These are phyloP conservation scores for Amanita jacksonii DNA, from an alignment of 768 basidiomycete genomes.

Conservation along the genomic window DNA sequence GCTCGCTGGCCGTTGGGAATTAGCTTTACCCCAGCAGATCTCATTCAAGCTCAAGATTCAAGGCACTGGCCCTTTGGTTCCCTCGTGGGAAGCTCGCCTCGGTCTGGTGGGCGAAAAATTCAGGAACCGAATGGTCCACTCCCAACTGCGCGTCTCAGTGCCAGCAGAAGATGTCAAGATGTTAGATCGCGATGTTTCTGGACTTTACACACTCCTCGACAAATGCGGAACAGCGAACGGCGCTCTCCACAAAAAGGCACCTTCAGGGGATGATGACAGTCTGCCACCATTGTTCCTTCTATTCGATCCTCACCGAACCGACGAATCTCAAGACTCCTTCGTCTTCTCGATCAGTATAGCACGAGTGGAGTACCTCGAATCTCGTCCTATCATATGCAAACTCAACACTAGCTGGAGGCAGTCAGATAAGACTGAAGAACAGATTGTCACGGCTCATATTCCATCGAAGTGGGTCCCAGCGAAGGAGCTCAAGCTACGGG, in stretches of 20 bases:
- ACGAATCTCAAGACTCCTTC: slow-evolving; percentile 68
- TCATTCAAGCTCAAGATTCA: slow-evolving; percentile 52
- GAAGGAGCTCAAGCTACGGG: slow-evolving; percentile 41
- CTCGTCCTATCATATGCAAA: slow-evolving; percentile 65
- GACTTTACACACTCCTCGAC: slow-evolving; percentile 67
- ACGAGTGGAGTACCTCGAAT: slow-evolving; percentile 74
- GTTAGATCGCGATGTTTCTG: slow-evolving; percentile 77
- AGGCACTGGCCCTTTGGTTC: slow-evolving; percentile 59
- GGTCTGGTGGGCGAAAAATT: slow-evolving; percentile 61
- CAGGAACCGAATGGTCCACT: slow-evolving; percentile 58
- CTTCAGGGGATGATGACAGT: slow-evolving; percentile 29
- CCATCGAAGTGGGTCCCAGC: slow-evolving; percentile 58
- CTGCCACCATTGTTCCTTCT: slow-evolving; percentile 69
- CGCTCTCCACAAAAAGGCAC: slow-evolving; percentile 63
- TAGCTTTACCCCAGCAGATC: slow-evolving; percentile 58
- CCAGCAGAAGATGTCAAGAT: slow-evolving; percentile 30
- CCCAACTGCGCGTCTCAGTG: slow-evolving; percentile 55
- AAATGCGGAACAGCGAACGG: slow-evolving; percentile 86
- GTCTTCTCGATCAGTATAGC: slow-evolving; percentile 76
- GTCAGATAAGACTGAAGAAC: slow-evolving; percentile 35
- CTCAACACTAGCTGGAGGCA: slow-evolving; percentile 77
- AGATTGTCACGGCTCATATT: slow-evolving; percentile 47
- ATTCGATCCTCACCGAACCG: slow-evolving; percentile 80
- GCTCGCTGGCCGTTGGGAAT: slow-evolving; percentile 69
- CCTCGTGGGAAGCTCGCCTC: slow-evolving; percentile 78